Base-by-base conservation (phyloP, 176 grass and related monocot genomes). In the Zea luxurians region DNA sequence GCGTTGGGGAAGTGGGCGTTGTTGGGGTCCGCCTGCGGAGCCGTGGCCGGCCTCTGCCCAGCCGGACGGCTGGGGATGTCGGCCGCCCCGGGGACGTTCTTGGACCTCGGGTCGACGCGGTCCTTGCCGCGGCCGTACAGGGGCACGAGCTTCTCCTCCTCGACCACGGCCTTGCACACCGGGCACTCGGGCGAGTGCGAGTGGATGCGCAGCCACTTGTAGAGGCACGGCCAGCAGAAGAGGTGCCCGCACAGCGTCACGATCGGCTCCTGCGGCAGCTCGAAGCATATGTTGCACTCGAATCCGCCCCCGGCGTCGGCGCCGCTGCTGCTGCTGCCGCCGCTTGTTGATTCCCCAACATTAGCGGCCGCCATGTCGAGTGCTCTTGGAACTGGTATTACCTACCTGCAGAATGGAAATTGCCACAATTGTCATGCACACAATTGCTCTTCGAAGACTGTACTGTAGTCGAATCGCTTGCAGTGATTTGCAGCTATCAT, bases 241-340 rank as follows among this genome's bases (percentile, higher is more conserved):
- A 97, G 84, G 75, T 97, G 94, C 5, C 94, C 88, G 2, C 94
- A 97, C 16, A 97, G 84, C 6, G 94, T 97, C 2, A 97, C 91
- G 0, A 97, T 82, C 0, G 94, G 94, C 48, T 97, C 93, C 75
- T 91, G 93, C 2, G 93, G 88, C 37, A 91, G 78, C 87, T 97
- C 93, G 16, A 97, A 97, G 81, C 90, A 97, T 77, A 97, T 97
- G 86, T 97, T 97, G 83, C 93, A 93, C 82, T 92, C 85, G 0
- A 97, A 97, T 63, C 88, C 90, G 4, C 83, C 90, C 0, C 80
- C 64, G 4, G 83, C 76, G 58, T 76, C 83, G 9, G 68, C 82
- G 1, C 65, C 83, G 10, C 78, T 82, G 68, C 81, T 62, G 47
- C 80, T 77, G 4, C 81, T 62, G 47, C 80, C 73, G 4, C 67